Base-by-base conservation (phyloP, 139 green algal genomes). In the Picocystis salinarum region DNA sequence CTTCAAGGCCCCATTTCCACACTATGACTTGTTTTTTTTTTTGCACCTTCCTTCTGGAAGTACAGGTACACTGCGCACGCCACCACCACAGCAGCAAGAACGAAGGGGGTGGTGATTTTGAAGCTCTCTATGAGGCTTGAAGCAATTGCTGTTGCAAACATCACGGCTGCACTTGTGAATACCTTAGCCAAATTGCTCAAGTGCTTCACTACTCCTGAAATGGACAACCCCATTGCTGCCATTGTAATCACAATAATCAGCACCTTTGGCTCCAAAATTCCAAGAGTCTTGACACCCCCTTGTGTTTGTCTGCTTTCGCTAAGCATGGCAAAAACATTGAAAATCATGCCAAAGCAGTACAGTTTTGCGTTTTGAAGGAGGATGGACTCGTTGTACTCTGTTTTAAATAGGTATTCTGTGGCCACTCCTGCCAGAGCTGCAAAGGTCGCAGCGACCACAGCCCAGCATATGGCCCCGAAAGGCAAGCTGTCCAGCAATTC, bases 1-100 rank as follows among this genome's bases (percentile, higher is more conserved):
- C 55, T 63, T 63, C 10, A 26, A 52, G 10, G 63, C 34, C 12
- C 62, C 28, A 39, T 63, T 53, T 12, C 58, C 63, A 31, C 62
- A 17, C 30, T 56, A 47, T 20, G 55, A 52, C 55, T 63, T 63
- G 52, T 63, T 56, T 42, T 63, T 67, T 40, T 63, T 53, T 56
- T 63, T 52, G 52, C 63, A 19, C n/a, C 40, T 26, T 30, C 33
- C n/a, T 50, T 20, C n/a, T 41, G 12, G n/a, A 23, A 13, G 27
- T 50, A 50, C 5, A 50, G 27, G 23, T 50, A 50, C 5, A 50
- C 29, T 15, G 42, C 42, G 25, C 42, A 50, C 5, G 40, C 42
- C 29, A 50, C 42, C n/a, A 42, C 20, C 5, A 10, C 15, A 22
- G 42, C 42, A n/a, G 42, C 42, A 13, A 50, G 42, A 5, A 50